These are phyloP conservation scores for Citrus glauca DNA, from an alignment of 345 rosid genomes.

Conservation along the genomic window DNA sequence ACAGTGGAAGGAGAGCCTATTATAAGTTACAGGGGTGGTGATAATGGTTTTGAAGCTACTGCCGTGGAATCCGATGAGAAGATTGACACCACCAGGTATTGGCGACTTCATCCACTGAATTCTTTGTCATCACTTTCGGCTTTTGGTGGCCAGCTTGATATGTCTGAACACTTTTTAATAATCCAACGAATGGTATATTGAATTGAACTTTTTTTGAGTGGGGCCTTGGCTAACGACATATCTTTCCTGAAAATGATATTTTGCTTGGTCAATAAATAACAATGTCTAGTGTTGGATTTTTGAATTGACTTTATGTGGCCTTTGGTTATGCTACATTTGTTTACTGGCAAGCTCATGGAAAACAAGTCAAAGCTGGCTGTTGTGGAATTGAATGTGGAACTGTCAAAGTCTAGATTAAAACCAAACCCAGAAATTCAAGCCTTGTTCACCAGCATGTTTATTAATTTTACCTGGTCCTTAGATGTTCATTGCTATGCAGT, in stretches of 20 bases:
- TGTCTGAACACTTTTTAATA: background rate
- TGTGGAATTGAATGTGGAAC: background rate
- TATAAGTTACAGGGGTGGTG: slow-evolving; percentile 79
- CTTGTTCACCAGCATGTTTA: background rate
- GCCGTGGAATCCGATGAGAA: slow-evolving; percentile 84
- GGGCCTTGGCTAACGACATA: slow-evolving; percentile 6
- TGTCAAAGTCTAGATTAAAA: background rate
- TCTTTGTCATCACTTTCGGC: background rate
- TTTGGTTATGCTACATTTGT: background rate
- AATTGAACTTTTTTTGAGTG: background rate
- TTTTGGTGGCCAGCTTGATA: slow-evolving; percentile 3
- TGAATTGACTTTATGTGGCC: slow-evolving; percentile 5
- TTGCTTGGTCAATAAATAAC: background rate
- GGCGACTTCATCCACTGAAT: background rate
- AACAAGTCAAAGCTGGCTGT: background rate
- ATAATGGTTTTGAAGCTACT: slow-evolving; percentile 86
- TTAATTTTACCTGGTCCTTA: background rate
- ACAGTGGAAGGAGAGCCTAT: slow-evolving; percentile 91
- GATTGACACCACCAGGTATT: slow-evolving; percentile 75
- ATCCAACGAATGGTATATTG: background rate
- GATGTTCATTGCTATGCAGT: background rate
- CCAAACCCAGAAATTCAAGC: background rate
- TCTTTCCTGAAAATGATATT: slow-evolving; percentile 9
- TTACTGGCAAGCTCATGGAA: background rate
- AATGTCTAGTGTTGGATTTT: background rate